Evolutionary conservation across 2,329 filamentous ascomycete species (phyloP), one percentile per base, ranked within the genome.

Genomic region (Ilyonectria destructans): DNA sequence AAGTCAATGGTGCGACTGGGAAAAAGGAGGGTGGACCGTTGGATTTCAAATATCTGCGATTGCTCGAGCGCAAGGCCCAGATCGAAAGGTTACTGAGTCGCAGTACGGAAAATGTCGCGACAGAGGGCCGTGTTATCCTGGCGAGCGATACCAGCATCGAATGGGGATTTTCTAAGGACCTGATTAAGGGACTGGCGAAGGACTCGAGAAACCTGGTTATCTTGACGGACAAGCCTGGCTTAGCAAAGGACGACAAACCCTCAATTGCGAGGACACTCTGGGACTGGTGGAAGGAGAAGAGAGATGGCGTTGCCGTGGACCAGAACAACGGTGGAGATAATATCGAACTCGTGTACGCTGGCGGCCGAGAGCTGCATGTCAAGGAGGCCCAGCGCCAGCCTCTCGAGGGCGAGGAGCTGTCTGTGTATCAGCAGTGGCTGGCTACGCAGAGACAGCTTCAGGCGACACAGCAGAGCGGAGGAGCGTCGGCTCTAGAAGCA

Each of bases 131-230:
- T 60, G 95, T 99, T 17, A 96, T 99, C 58, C 85, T 99, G 64
- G 95, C 96, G 3, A 98, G 94, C 74, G 96, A 98, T 79, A 89
- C 91, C 4, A 97, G 93, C 33, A 83, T 98, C 21, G 94, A 97
- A 75, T 99, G 96, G 96, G 96, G 96, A 0, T 97, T 97, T 77
- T 97, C 96, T 0, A 94, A 92, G 75, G 91, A 96, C 60, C 86
- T 95, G 0, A 83, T 99, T 56, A 90, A 89, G 70, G 87, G 87
- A 10, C 86, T 99, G 62, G 94, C 94, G 0, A 87, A 89, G 66
- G 93, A 97, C 71, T 84, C 91, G 1, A 90, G 91, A 48, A 99
- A 98, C 78, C 84, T 98, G 52, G 88, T 99, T 40, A 90, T 99
- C 60, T 82, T 99, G 49, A 98, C 96, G 0, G 95, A 98, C 75